Evolutionary conservation across 108 stramenopile species (phyloP).

Genomic region (Phaeodactylum tricornutum): DNA sequence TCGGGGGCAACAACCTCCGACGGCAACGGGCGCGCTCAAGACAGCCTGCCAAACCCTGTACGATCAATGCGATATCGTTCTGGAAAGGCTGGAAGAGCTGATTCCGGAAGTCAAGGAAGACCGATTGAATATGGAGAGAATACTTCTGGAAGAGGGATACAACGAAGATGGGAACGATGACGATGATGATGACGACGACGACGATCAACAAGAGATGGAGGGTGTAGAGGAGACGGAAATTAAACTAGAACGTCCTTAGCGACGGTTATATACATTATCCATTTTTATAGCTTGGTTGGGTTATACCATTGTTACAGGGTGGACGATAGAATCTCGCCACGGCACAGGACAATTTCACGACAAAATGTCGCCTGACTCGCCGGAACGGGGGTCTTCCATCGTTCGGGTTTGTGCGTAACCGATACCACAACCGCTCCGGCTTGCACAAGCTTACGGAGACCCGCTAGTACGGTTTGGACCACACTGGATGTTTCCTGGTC

Average conservation of each 20-base stretch:
- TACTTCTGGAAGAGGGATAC: conserved; percentile 32
- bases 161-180: conserved; percentile 38
- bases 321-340: too few species aligned
- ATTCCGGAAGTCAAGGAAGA: conserved; percentile 66
- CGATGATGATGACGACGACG: conserved; percentile 18
- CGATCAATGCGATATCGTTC: conserved; percentile 60
- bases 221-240: background rate
- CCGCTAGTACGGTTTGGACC: conserved; percentile 13
- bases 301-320: too few species aligned
- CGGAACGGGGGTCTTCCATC: conserved; percentile 6
- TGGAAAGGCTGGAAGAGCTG: conserved; percentile 45
- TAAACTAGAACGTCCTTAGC: too few species aligned
- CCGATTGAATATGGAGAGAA: conserved; percentile 40
- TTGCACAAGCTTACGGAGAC: conserved; percentile 3
- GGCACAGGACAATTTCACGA: too few species aligned
- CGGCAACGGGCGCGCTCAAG: conserved; percentile 59
- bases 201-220: background rate
- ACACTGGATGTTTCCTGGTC: conserved; percentile 33
- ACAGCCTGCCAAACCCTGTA: conserved; percentile 60
- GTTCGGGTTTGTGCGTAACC: conserved; percentile 37
- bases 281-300: too few species aligned
- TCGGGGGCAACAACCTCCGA: conserved; percentile 6
- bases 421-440: conserved; percentile 22
- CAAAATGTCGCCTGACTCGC: too few species aligned
- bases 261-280: too few species aligned